These are phyloP conservation scores for Dorcoceras hygrometricum DNA, from an alignment of 257 asterid species.

Conservation along the genomic window DNA sequence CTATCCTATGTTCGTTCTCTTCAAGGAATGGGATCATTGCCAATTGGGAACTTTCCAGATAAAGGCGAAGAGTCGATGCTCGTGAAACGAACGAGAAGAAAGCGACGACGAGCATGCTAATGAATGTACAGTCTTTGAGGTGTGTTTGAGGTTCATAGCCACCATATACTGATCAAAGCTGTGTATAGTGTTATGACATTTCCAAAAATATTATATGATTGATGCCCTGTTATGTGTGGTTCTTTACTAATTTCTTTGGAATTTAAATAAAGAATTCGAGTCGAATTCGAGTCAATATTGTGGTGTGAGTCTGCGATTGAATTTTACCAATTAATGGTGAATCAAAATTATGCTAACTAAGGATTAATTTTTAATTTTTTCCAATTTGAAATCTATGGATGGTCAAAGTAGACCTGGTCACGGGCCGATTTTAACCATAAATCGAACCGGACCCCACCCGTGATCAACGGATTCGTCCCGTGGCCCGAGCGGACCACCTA, in stretches of 20 bases:
- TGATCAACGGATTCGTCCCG: no score
- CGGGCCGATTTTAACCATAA: no score
- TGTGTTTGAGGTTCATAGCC: neutral
- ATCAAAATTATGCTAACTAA: no score
- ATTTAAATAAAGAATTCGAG: no score
- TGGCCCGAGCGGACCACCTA: no score
- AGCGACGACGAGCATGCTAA: constrained; percentile 34
- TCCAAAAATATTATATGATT: neutral
- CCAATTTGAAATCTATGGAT: no score
- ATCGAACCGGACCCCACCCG: no score
- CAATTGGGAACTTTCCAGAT: constrained; percentile 79
- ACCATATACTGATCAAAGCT: constrained; percentile 14
- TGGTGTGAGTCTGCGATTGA: no score
- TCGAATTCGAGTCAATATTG: no score
- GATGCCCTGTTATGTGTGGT: constrained; percentile 1
- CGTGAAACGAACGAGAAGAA: constrained; percentile 36
- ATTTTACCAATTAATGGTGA: no score
- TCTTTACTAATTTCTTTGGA: neutral
- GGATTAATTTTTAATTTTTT: no score
- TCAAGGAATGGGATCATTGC: constrained; percentile 85
- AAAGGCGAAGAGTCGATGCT: constrained; percentile 30
- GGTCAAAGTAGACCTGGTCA: no score
- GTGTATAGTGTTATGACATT: constrained; percentile 4
- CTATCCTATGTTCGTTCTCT: constrained; percentile 76
- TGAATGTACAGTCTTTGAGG: constrained; percentile 14